phyloP scores from a whole-genome alignment of 2,329 filamentous ascomycete species.

The Nectriaceae sp. region DNA sequence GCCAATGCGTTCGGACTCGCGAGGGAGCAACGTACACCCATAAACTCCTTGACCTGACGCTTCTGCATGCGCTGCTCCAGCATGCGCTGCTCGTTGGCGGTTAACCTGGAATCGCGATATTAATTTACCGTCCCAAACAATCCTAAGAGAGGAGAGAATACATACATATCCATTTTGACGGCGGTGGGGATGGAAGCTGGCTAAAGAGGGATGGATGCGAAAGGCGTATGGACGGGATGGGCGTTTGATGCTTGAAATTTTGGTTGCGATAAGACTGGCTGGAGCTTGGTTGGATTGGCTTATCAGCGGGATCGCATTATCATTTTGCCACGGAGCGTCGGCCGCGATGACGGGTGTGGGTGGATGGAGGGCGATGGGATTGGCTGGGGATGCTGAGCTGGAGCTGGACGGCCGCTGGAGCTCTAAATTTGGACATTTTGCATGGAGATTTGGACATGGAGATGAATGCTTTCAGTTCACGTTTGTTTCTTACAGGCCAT shows the following conservation, averaged over 20 bases:
- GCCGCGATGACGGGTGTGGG: too few species aligned
- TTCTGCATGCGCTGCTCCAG: slow-evolving; percentile 93
- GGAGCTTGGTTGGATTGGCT: slow-evolving; percentile 18
- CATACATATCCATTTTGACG: slow-evolving; percentile 33
- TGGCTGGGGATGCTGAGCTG: not conserved
- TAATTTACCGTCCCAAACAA: too few species aligned
- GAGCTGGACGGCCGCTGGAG: not conserved
- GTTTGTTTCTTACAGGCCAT: too few species aligned
- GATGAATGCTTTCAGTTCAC: too few species aligned
- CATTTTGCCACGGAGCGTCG: slow-evolving; percentile 26
- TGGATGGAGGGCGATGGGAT: not conserved
- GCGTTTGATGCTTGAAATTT: slow-evolving; percentile 30
- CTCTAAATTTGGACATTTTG: not conserved
- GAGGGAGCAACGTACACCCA: slow-evolving; percentile 69
- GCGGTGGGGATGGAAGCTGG: slow-evolving; percentile 8
- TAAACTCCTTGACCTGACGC: slow-evolving; percentile 99
- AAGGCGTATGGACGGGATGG: slow-evolving; percentile 5
- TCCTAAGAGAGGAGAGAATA: slow-evolving; percentile 6
- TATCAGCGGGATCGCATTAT: slow-evolving; percentile 35
- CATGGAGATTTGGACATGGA: too few species aligned
- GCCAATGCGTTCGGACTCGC: not conserved
- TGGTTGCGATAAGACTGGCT: slow-evolving; percentile 23
- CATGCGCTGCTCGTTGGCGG: slow-evolving; percentile 81
- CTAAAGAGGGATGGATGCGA: slow-evolving; percentile 7
- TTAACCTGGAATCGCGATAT: slow-evolving; percentile 57